These are phyloP conservation scores for Eucalyptus cloeziana DNA, from an alignment of 345 rosid genomes.

Conservation along the genomic window DNA sequence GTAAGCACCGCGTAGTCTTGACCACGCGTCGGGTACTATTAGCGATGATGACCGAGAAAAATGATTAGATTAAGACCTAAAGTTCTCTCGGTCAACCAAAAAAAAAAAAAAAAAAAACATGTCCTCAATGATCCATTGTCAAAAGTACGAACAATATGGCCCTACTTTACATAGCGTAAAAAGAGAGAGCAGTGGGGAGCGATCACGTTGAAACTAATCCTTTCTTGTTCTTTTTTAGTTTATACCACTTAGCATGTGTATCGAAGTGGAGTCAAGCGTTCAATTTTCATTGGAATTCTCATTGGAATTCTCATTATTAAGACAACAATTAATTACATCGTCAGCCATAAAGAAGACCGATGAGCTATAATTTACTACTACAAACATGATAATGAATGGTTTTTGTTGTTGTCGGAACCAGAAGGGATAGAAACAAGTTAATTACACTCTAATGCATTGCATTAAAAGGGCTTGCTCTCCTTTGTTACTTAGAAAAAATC, in stretches of 20 bases:
- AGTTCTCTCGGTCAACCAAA: not conserved
- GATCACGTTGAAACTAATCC: not conserved
- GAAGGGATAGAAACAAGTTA: not conserved
- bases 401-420: not conserved
- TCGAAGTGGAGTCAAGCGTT: no score
- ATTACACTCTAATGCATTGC: no score
- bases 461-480: no score
- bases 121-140: not conserved
- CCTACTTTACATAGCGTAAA: not conserved
- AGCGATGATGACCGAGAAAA: no score
- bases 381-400: not conserved
- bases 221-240: not conserved
- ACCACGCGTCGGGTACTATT: no score
- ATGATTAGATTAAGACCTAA: not conserved
- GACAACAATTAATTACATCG: not conserved
- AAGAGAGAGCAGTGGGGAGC: not conserved
- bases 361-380: not conserved
- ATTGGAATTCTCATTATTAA: not conserved
- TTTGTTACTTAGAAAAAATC: no score
- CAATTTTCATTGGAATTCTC: no score
- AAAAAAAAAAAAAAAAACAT: no score
- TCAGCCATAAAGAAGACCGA: not conserved
- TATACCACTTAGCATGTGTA: not conserved
- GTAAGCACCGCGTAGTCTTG: not conserved
- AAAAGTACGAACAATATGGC: not conserved